Base-by-base conservation (phyloP, 257 asterid genomes). In the Solanum medicagineum region DNA sequence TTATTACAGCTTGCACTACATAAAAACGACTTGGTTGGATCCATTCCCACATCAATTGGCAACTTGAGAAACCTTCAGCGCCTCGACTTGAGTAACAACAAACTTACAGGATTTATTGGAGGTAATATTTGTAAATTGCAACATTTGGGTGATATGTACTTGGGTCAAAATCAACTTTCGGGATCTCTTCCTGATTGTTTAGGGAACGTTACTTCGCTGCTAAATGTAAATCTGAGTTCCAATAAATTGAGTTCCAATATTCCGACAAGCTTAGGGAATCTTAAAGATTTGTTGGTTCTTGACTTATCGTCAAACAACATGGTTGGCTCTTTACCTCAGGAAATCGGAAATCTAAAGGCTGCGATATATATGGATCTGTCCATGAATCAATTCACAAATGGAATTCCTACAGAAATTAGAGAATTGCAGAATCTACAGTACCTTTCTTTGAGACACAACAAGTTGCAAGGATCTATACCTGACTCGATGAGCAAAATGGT, bases 241-340 rank as follows among this genome's bases (percentile, higher is more conserved):
- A 53, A 53, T 53, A 53, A 4, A 53, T 53, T 53, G 57, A 53
- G 0, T 47, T 47, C 53, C 59, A 15, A 54, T 56, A 56, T 56
- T 13, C 62, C 62, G 8, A 0, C 62, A 56, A 56, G 22, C 62
- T 56, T 56, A 0, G 22, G 11, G 22, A 56, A 56, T 56, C 62
- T 56, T 56, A 17, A 0, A 56, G 11, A 17, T 56, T 0, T 56
- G 8, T 0, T 16, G 4, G 4, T 0, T 0, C 60, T 55, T 55
- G 1, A 55, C 22, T 55, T 55, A 2, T 55, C 60, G 2, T 55
- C 60, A 55, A 55, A 55, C 60, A 55, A 55, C 10, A 55, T 55
- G 60, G n/a, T 54, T 54, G 59, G 59, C 7, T 54, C 59, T 54
- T 54, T 54, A 54, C 59, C 59, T 6, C 59, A 8, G 0, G n/a